These are phyloP conservation scores for Didymella lethalis DNA, from an alignment of 2,329 filamentous ascomycete species.

Conservation along the genomic window DNA sequence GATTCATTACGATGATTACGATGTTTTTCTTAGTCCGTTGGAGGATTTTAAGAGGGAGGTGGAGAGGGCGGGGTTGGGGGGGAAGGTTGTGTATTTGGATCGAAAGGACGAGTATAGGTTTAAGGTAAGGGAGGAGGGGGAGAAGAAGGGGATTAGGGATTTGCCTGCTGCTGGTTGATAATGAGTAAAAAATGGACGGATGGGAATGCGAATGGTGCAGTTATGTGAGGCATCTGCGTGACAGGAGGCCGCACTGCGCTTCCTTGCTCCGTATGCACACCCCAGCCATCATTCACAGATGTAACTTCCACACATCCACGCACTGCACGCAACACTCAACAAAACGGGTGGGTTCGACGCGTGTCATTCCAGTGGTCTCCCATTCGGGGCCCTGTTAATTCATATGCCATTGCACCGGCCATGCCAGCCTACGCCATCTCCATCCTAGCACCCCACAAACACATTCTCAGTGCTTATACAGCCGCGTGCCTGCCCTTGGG, in stretches of 20 bases:
- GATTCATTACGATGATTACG: conserved; percentile 56
- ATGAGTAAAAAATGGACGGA: not conserved
- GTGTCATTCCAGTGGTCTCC: conserved; percentile 22
- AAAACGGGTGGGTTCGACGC: conserved; percentile 13
- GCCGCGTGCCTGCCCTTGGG: conserved; percentile 59
- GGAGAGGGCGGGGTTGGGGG: conserved; percentile 58
- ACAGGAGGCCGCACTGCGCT: no score
- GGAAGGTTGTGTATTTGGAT: conserved; percentile 68
- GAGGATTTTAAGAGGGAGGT: conserved; percentile 67
- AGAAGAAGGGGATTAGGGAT: conserved; percentile 8
- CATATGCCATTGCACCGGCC: conserved; percentile 43
- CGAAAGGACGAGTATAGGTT: conserved; percentile 66
- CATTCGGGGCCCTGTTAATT: conserved; percentile 29
- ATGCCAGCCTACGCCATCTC: conserved; percentile 31
- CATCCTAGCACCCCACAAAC: conserved; percentile 13
- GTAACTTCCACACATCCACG: no score
- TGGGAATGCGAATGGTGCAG: no score
- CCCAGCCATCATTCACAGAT: no score
- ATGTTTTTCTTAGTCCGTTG: conserved; percentile 67
- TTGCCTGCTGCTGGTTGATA: not conserved
- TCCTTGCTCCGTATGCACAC: no score
- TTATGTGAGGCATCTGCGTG: no score
- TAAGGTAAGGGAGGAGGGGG: conserved; percentile 50
- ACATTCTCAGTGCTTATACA: conserved; percentile 32
- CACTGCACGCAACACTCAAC: not conserved